Evolutionary conservation across 495 filamentous ascomycete species (phyloP).

Genomic region (Penicillium steckii): DNA sequence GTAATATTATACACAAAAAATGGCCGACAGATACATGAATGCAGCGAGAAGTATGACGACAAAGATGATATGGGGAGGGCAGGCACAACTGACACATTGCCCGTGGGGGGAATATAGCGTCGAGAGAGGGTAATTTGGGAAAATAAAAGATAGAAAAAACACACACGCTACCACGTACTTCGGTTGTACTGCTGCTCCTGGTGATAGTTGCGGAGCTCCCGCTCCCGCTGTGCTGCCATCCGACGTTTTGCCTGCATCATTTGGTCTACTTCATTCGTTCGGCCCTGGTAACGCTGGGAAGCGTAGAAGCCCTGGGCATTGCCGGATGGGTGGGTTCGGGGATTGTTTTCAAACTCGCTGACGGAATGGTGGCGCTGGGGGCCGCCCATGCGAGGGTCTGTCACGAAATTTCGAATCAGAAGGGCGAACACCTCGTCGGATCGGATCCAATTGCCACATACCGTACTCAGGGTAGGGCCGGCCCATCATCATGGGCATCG

Average conservation of each 20-base stretch:
- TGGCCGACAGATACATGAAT: conserved; percentile 41
- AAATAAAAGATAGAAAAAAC: conserved; percentile 31
- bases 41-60: conserved; percentile 11
- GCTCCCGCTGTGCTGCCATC: conserved; percentile 97
- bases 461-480: conserved; percentile 61
- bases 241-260: conserved; percentile 98
- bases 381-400: conserved; percentile 51
- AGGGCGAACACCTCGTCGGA: conserved; percentile 11
- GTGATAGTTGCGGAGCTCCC: conserved; percentile 99
- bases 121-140: conserved; percentile 23
- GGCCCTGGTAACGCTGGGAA: conserved; percentile 86
- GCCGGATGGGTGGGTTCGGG: conserved; percentile 67
- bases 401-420: conserved; percentile 24
- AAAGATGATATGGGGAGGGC: no score
- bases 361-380: conserved; percentile 77
- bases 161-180: conserved; percentile 69
- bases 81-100: no score
- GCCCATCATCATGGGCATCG: conserved; percentile 68
- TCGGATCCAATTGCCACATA: conserved; percentile 32
- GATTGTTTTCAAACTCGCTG: conserved; percentile 76
- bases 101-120: conserved; percentile 40
- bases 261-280: conserved; percentile 94
- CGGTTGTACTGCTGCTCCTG: conserved; percentile 99
- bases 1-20: conserved; percentile 52
- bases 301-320: conserved; percentile 94